Evolutionary conservation across 352 stramenopile genomes (phyloP).

Genomic region (Pythium inflatum): DNA sequence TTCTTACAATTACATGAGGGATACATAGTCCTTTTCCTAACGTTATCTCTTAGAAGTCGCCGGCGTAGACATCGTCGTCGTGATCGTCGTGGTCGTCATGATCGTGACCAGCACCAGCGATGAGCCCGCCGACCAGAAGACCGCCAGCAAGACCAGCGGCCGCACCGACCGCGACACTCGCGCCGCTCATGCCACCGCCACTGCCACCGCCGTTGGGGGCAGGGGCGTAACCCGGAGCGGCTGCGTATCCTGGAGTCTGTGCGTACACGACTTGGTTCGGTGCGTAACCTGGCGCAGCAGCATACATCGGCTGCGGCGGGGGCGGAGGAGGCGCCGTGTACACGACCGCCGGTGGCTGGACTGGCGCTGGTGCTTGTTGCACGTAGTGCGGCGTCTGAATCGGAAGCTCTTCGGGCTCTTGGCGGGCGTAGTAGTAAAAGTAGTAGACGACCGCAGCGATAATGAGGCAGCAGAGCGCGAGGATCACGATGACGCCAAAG

Average conservation of each 20-base stretch:
- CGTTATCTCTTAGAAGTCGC: background rate
- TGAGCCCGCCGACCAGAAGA: slow-evolving; percentile 11
- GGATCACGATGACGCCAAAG: background rate
- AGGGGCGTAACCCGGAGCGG: background rate
- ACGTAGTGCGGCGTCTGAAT: slow-evolving; percentile 17
- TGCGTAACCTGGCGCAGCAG: background rate
- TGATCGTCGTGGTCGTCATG: background rate
- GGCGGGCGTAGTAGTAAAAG: background rate
- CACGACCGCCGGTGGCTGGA: background rate
- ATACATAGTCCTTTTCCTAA: too few species aligned
- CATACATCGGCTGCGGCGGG: background rate
- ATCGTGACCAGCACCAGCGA: slow-evolving; percentile 6
- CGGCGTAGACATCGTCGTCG: slow-evolving; percentile 4
- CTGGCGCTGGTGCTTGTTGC: background rate
- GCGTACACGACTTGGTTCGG: background rate
- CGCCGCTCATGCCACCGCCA: slow-evolving; percentile 12
- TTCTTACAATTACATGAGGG: too few species aligned
- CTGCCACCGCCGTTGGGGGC: background rate
- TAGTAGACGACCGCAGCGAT: slow-evolving; percentile 10
- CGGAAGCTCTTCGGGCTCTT: slow-evolving; percentile 1
- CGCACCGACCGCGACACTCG: slow-evolving; percentile 7
- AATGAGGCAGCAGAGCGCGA: slow-evolving; percentile 1
- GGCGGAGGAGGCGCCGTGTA: background rate
- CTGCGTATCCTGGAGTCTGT: background rate
- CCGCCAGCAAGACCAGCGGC: slow-evolving; percentile 17